Evolutionary conservation across 2,329 filamentous ascomycete genomes (phyloP), one percentile per base, ranked within the genome.

Genomic region (Simplicillium sp.): DNA sequence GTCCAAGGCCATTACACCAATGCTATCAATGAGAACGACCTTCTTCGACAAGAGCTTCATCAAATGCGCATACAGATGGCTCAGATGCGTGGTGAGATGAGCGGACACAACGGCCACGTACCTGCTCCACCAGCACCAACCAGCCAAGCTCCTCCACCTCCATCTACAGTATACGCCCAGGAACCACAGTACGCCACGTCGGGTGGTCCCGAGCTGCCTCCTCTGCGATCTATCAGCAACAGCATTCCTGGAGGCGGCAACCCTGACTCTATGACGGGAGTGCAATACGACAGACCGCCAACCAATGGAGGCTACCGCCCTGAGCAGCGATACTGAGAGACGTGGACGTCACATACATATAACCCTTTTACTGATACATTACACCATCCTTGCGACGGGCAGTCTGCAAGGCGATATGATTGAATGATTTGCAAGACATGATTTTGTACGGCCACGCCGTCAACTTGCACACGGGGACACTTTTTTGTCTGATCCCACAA

Each of bases 261-360:
- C 20, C 71, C 77, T 2, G 77, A 82, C 16, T 74, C 75, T 1
- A 82, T 82, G 78, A 79, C 75, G 2, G 78, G 78, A 2, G 75
- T 82, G 6, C 77, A 81, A 52, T 82, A 82, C 39, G 75, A 78
- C 20, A 59, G 62, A 6, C 62, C 70, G 3, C 39, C 44, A 9
- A 62, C 67, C 16, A 47, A 60, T 7, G 70, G 68, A 44, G 70
- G 69, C 5, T 76, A 66, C 48, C 67, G 70, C 34, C 54, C 52
- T 42, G 67, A 62, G 34, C 53, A 62, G 34, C 53, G 61, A 39
- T 64, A 61, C 42, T 65, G 51, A 44, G 33, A n/a, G 14, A n/a
- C 14, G 3, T n/a, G 7, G 17, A 25, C 14, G 17, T 11, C 17
- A 11, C 11, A 6, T 25, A 25, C 36, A 34, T 16, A 17, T 8